Percentiles rank a stretch among this genome's conserved stretches.
Evolutionary conservation across 1,139 yeast species (phyloP).

Genomic region (Hyphopichia fennica): DNA sequence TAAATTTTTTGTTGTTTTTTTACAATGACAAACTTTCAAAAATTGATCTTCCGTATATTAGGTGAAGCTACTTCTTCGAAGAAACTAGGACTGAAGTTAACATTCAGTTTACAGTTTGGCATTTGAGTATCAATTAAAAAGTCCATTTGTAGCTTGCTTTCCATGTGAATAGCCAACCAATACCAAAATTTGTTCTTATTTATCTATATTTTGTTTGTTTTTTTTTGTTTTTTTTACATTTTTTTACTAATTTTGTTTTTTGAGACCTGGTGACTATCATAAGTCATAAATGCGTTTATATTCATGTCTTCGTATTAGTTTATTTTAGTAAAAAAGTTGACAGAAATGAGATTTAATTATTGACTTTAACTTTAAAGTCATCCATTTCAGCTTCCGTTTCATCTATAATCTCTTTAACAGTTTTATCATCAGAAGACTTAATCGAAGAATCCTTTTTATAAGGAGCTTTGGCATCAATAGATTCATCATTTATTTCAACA

Average conservation of each 20-base stretch:
- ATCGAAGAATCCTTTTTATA: not conserved
- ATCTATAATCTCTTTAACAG: not conserved
- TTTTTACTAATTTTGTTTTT: not conserved
- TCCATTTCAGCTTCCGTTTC: conserved; percentile 5
- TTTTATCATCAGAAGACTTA: not conserved
- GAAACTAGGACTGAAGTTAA: no score
- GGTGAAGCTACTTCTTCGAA: no score
- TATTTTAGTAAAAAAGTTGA: not conserved
- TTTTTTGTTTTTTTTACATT: not conserved
- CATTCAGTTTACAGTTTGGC: no score
- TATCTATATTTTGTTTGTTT: not conserved
- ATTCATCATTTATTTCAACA: not conserved
- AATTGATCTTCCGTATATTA: no score
- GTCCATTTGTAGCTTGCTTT: no score
- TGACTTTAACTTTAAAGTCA: conserved; percentile 4
- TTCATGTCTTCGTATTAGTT: conserved; percentile 1
- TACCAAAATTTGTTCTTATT: not conserved
- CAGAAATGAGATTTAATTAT: not conserved
- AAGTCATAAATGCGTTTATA: not conserved
- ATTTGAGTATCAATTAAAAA: no score
- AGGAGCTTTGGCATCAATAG: not conserved
- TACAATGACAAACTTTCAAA: no score
- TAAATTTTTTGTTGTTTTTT: no score
- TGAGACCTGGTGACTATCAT: not conserved
- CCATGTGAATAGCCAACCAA: no score